Evolutionary conservation across 192 early-diverging fungal genomes (phyloP).

Genomic region (Spizellomyces sp.): DNA sequence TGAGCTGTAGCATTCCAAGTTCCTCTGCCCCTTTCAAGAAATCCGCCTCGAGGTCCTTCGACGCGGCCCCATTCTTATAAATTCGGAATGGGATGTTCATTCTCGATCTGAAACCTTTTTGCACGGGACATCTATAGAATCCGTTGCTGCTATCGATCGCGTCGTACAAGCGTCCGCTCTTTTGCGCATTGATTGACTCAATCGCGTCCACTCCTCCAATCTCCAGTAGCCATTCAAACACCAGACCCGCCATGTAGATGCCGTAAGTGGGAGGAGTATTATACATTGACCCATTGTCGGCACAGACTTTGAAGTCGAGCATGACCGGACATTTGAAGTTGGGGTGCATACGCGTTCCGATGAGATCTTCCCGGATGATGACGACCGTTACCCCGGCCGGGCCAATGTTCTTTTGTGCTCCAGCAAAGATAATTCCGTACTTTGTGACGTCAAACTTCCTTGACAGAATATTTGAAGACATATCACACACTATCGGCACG

Average conservation of each 20-base stretch:
- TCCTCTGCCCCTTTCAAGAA: constrained; percentile 83
- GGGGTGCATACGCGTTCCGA: constrained; percentile 55
- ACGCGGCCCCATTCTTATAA: constrained; percentile 49
- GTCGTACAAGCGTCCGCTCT: constrained; percentile 71
- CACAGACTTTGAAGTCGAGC: constrained; percentile 85
- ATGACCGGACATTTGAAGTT: constrained; percentile 59
- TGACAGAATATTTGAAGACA: constrained; percentile 54
- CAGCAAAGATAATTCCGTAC: constrained; percentile 89
- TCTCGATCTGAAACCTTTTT: constrained; percentile 56
- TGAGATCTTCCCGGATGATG: constrained; percentile 87
- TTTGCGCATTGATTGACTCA: constrained; percentile 66
- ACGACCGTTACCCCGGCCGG: constrained; percentile 89
- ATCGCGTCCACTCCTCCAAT: constrained; percentile 73
- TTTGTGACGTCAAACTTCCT: constrained; percentile 73
- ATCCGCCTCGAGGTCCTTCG: constrained; percentile 64
- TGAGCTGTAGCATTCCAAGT: constrained; percentile 82
- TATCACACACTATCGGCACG: constrained; percentile 87
- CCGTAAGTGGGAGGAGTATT: constrained; percentile 96
- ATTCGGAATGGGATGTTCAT: constrained; percentile 95
- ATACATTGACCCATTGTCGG: constrained; percentile 83
- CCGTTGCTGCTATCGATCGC: constrained; percentile 58
- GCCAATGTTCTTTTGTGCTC: constrained; percentile 94
- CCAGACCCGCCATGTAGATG: constrained; percentile 89
- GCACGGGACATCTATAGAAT: constrained; percentile 72
- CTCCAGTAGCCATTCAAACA: constrained; percentile 79